Conservation (phyloP, 768 basidiomycete genomes). For the Holtermanniella nyarrowii region DNA sequence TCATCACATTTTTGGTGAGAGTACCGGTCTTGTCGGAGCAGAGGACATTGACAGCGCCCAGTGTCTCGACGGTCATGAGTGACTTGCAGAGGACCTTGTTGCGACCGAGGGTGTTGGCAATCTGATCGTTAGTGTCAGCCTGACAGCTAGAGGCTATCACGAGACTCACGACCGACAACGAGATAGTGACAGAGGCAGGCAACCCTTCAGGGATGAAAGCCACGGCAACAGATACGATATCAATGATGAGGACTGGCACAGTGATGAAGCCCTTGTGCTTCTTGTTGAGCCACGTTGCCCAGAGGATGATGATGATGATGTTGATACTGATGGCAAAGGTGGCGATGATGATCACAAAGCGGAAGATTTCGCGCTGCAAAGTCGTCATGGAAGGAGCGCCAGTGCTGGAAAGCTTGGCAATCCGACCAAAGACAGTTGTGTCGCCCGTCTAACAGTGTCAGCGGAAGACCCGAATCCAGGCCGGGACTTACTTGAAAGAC, state of each 20-base stretch:
- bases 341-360: conserved; percentile 51
- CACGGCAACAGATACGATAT: conserved; percentile 50
- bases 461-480: no score
- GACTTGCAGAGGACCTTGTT: conserved; percentile 52
- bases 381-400: conserved; percentile 45
- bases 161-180: conserved; percentile 15
- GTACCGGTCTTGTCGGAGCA: conserved; percentile 50
- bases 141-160: conserved; percentile 39
- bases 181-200: conserved; percentile 32
- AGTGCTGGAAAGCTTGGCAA: conserved; percentile 50
- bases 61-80: conserved; percentile 56
- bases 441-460: conserved; percentile 35
- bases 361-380: conserved; percentile 50
- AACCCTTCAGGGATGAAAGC: conserved; percentile 49
- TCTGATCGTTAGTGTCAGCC: conserved; percentile 47
- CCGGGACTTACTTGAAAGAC: not conserved
- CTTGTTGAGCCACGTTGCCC: conserved; percentile 42
- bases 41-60: conserved; percentile 54
- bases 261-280: conserved; percentile 45
- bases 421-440: conserved; percentile 44
- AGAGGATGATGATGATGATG: conserved; percentile 48
- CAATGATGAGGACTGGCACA: conserved; percentile 49
- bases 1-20: conserved; percentile 54
- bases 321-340: conserved; percentile 45
- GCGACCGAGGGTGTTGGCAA: conserved; percentile 47